Evolutionary conservation across 2,329 filamentous ascomycete species (phyloP).

Genomic region (Huntiella omanensis): DNA sequence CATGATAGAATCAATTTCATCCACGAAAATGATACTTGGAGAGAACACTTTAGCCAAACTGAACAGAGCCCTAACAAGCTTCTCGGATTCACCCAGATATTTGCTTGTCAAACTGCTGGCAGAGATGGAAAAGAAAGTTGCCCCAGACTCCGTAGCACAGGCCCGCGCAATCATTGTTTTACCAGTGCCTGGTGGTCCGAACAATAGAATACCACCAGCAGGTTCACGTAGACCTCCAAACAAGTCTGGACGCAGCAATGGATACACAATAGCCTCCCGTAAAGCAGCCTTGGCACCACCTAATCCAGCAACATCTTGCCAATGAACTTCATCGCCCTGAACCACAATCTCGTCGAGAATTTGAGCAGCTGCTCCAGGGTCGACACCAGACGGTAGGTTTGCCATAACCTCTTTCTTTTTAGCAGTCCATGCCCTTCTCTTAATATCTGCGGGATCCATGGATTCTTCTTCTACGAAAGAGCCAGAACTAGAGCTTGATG

Average conservation of each 20-base stretch:
- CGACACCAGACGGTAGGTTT: constrained; percentile 63
- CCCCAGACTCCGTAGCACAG: constrained; percentile 84
- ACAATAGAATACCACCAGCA: constrained; percentile 84
- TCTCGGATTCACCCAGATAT: constrained; percentile 90
- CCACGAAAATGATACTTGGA: constrained; percentile 93
- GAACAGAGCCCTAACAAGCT: constrained; percentile 84
- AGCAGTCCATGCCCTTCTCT: constrained; percentile 4
- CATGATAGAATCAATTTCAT: constrained; percentile 89
- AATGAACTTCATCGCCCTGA: constrained; percentile 83
- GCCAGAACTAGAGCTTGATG: background rate
- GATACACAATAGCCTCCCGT: constrained; percentile 92
- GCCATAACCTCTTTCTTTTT: constrained; percentile 41
- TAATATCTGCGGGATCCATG: background rate
- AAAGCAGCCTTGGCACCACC: constrained; percentile 80
- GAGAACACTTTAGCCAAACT: constrained; percentile 73
- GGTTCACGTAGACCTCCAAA: constrained; percentile 93
- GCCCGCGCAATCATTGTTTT: constrained; percentile 96
- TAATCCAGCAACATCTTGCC: constrained; percentile 82
- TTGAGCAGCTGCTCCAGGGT: constrained; percentile 65
- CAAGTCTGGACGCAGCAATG: constrained; percentile 81
- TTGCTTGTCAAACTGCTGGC: constrained; percentile 89
- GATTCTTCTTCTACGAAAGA: constrained; percentile 1
- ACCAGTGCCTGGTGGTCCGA: constrained; percentile 91
- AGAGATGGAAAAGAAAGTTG: constrained; percentile 93
- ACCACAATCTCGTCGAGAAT: constrained; percentile 94